Evolutionary conservation across 306 rosid species (phyloP).

Genomic region (Vigna hirtella): DNA sequence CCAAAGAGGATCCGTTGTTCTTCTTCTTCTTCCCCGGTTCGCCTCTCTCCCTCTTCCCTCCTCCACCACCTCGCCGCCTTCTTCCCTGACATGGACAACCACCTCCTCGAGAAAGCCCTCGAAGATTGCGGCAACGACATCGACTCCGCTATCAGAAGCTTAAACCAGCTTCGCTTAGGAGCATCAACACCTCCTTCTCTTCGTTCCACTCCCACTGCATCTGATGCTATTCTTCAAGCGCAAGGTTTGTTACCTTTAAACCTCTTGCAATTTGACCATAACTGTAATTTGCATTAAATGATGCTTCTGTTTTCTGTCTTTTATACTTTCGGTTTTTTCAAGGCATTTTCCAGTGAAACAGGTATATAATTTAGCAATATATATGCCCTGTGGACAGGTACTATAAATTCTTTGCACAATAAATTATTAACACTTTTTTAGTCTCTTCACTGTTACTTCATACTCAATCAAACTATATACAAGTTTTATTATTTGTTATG

Average conservation of each 20-base stretch:
- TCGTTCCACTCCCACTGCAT: background rate
- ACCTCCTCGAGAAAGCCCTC: slow-evolving; percentile 79
- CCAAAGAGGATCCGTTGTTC: slow-evolving; percentile 66
- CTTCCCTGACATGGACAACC: slow-evolving; percentile 82
- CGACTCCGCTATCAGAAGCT: slow-evolving; percentile 77
- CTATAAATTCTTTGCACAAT: background rate
- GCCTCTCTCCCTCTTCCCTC: slow-evolving; percentile 36
- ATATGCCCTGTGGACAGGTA: background rate
- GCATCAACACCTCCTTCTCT: slow-evolving; percentile 31
- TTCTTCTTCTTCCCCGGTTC: background rate
- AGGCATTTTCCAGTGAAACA: background rate
- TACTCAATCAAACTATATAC: no score
- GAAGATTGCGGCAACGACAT: slow-evolving; percentile 79
- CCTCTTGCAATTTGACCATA: background rate
- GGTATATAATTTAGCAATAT: background rate
- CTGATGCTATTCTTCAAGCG: background rate
- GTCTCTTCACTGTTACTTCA: background rate
- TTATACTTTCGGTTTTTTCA: no score
- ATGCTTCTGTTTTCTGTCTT: no score
- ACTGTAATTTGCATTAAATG: background rate
- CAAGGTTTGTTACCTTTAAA: background rate
- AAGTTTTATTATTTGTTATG: no score
- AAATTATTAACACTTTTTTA: background rate
- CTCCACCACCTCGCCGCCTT: slow-evolving; percentile 62
- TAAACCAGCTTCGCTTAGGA: slow-evolving; percentile 72